Evolutionary conservation across 2,329 filamentous ascomycete genomes (phyloP).

Genomic region (Colletotrichum noveboracense): DNA sequence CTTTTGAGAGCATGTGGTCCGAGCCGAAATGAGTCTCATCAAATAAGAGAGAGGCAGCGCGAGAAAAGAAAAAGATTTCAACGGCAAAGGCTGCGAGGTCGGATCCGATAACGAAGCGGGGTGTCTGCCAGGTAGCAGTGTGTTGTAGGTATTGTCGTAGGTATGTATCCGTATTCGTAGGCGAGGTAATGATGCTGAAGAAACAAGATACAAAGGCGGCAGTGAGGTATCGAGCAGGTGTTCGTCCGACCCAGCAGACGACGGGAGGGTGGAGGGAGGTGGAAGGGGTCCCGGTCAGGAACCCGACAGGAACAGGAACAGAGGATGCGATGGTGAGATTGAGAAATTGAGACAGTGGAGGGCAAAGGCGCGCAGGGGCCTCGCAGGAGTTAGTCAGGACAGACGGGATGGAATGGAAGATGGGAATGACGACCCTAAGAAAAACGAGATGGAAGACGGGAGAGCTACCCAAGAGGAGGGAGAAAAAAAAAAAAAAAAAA

Average conservation of each 20-base stretch:
- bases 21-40: slow-evolving; percentile 20
- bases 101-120: background rate
- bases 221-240: background rate
- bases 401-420: background rate
- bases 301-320: background rate
- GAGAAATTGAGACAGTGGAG: background rate
- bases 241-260: background rate
- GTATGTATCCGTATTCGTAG: background rate
- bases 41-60: background rate
- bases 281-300: background rate
- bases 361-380: background rate
- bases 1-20: slow-evolving; percentile 20
- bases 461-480: background rate
- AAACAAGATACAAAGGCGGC: background rate
- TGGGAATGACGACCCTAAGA: background rate
- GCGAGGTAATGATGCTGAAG: background rate
- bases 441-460: background rate
- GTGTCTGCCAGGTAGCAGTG: background rate
- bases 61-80: background rate
- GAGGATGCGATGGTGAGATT: background rate
- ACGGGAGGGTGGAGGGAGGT: background rate
- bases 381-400: background rate
- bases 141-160: background rate
- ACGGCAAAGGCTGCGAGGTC: background rate
- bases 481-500: background rate